Evolutionary conservation across 2,329 filamentous ascomycete species (phyloP).

Genomic region (Ophiocordyceps robertsii): DNA sequence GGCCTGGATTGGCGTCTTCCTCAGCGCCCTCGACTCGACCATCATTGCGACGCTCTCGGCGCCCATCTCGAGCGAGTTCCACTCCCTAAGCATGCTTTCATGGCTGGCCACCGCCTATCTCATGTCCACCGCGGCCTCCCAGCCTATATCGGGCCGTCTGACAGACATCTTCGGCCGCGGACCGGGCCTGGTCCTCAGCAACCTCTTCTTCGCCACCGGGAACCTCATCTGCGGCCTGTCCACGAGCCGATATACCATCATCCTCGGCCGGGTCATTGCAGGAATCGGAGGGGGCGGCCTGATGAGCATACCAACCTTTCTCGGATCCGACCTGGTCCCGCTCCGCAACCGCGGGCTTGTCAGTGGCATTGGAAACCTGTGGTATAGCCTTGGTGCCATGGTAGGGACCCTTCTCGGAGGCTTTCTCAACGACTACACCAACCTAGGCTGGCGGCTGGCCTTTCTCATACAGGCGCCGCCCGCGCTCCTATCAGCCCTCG

Average conservation of each 20-base stretch:
- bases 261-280: conserved; percentile 64
- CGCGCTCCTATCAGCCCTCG: conserved; percentile 53
- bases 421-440: conserved; percentile 53
- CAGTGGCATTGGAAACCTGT: conserved; percentile 76
- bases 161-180: conserved; percentile 82
- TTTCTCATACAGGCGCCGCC: conserved; percentile 46
- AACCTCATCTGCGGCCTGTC: conserved; percentile 76
- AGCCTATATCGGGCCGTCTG: conserved; percentile 71
- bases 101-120: conserved; percentile 85
- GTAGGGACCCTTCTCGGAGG: conserved; percentile 75
- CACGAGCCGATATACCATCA: conserved; percentile 50
- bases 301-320: conserved; percentile 58
- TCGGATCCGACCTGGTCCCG: conserved; percentile 59
- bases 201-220: conserved; percentile 64
- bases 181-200: conserved; percentile 65
- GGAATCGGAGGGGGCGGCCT: conserved; percentile 76
- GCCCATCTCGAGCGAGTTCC: conserved; percentile 72
- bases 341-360: conserved; percentile 63
- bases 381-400: conserved; percentile 67
- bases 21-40: conserved; percentile 58
- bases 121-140: conserved; percentile 75
- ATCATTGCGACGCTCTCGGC: conserved; percentile 77
- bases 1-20: conserved; percentile 48
- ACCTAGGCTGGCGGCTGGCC: conserved; percentile 26
- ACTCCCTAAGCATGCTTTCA: conserved; percentile 66